Percentiles rank a stretch among this genome's conserved stretches.
phyloP scores from a whole-genome alignment of 495 filamentous ascomycete species.

The Penicillium maclennaniae region DNA sequence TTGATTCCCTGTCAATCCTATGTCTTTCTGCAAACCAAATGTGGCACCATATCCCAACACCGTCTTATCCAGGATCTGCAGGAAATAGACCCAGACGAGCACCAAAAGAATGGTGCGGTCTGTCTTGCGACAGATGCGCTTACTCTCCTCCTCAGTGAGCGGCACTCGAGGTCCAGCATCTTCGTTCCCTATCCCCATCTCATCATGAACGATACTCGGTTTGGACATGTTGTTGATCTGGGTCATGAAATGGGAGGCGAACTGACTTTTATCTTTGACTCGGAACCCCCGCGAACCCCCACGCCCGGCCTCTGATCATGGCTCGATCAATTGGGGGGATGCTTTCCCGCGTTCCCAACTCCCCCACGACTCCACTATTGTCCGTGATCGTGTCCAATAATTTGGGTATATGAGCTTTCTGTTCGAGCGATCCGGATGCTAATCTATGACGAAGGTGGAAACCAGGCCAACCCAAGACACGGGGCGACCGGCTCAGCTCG shows the following conservation, averaged over 20 bases:
- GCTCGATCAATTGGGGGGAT: neutral
- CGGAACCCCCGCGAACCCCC: neutral
- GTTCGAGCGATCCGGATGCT: neutral
- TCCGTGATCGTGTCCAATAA: neutral
- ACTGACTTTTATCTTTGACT: slow-evolving; percentile 2
- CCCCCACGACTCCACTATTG: slow-evolving; percentile 8
- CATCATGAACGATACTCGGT: slow-evolving; percentile 14
- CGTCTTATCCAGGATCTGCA: slow-evolving; percentile 63
- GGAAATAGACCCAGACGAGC: slow-evolving; percentile 62
- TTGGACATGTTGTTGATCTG: slow-evolving; percentile 16
- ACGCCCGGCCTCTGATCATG: neutral
- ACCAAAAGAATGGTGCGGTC: slow-evolving; percentile 56
- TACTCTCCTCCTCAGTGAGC: slow-evolving; percentile 49
- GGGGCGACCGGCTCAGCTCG: neutral
- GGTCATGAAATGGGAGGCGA: neutral
- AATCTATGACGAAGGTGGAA: neutral
- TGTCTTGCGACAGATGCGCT: slow-evolving; percentile 57
- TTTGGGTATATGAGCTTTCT: neutral
- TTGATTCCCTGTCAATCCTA: slow-evolving; percentile 51
- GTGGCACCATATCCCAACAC: slow-evolving; percentile 61
- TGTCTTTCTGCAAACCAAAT: slow-evolving; percentile 56
- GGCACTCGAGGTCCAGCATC: slow-evolving; percentile 25
- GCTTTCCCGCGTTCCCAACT: slow-evolving; percentile 11
- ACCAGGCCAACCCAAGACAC: neutral
- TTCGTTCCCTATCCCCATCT: slow-evolving; percentile 7